Percentiles rank a stretch among this genome's conserved stretches.
These are phyloP conservation scores for Chiua sp. DNA, from an alignment of 1,284 basidiomycete genomes.

Conservation along the genomic window DNA sequence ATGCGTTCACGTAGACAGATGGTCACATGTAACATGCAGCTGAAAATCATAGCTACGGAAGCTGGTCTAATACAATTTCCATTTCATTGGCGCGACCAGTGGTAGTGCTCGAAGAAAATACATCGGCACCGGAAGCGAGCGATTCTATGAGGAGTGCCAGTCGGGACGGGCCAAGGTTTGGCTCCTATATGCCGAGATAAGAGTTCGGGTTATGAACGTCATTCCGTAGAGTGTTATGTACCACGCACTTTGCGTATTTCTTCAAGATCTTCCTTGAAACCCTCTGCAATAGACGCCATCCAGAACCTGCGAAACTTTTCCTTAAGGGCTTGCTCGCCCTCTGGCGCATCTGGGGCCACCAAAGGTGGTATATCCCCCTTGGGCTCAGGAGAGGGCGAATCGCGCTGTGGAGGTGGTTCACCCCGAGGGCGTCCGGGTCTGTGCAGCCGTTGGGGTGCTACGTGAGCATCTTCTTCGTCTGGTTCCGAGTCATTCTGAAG, in stretches of 20 bases:
- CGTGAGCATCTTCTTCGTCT: conserved; percentile 19
- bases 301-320: conserved; percentile 77
- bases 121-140: conserved; percentile 74
- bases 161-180: conserved; percentile 66
- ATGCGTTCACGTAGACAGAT: background rate
- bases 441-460: conserved; percentile 7
- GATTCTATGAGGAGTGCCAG: conserved; percentile 78
- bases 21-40: background rate
- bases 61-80: conserved; percentile 49
- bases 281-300: conserved; percentile 81
- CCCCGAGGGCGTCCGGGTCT: conserved; percentile 3
- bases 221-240: background rate
- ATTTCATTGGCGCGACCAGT: conserved; percentile 50
- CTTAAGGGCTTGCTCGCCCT: conserved; percentile 58
- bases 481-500: conserved; percentile 15
- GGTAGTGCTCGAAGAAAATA: conserved; percentile 55
- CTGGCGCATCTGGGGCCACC: conserved; percentile 42
- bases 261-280: conserved; percentile 78
- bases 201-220: background rate
- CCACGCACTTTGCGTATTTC: conserved; percentile 68
- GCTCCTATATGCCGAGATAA: conserved; percentile 55
- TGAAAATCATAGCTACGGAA: conserved; percentile 10
- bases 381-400: conserved; percentile 55
- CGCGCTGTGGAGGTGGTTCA: conserved; percentile 19
- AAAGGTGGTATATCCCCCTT: conserved; percentile 54